Evolutionary conservation across 2,329 filamentous ascomycete species (phyloP).

Genomic region (Fusarium bactridioides): DNA sequence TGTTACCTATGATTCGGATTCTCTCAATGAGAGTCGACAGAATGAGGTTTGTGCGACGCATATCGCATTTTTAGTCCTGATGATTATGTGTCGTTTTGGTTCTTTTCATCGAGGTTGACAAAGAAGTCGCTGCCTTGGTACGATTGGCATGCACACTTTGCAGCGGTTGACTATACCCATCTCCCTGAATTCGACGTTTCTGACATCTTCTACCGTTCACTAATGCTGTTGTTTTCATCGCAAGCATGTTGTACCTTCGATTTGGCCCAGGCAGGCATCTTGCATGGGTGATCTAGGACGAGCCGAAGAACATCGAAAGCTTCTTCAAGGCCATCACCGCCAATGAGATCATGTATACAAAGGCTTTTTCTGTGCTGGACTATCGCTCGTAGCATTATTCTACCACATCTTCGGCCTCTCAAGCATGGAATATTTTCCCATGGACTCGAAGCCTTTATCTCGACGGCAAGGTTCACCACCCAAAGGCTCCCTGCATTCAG

Average conservation of each 20-base stretch:
- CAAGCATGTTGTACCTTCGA: background rate
- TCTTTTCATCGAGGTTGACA: background rate
- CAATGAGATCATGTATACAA: background rate
- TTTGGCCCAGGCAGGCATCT: background rate
- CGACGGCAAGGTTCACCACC: background rate
- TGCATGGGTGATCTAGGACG: background rate
- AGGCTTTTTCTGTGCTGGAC: background rate
- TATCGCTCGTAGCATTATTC: background rate
- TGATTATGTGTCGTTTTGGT: background rate
- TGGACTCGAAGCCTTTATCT: background rate
- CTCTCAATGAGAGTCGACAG: background rate
- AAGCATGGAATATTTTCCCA: conserved; percentile 2
- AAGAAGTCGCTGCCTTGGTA: background rate
- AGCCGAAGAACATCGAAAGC: background rate
- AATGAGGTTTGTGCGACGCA: background rate
- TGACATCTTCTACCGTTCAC: background rate
- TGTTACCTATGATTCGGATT: background rate
- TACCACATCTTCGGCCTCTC: background rate
- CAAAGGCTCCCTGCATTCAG: background rate
- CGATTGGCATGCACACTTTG: conserved; percentile 4
- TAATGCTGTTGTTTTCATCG: background rate
- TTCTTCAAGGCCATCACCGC: background rate
- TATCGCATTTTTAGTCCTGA: background rate
- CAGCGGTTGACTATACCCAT: background rate
- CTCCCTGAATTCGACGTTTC: accelerated